Evolutionary conservation across 1,139 yeast genomes (phyloP).

Genomic region (Candida sp.): DNA sequence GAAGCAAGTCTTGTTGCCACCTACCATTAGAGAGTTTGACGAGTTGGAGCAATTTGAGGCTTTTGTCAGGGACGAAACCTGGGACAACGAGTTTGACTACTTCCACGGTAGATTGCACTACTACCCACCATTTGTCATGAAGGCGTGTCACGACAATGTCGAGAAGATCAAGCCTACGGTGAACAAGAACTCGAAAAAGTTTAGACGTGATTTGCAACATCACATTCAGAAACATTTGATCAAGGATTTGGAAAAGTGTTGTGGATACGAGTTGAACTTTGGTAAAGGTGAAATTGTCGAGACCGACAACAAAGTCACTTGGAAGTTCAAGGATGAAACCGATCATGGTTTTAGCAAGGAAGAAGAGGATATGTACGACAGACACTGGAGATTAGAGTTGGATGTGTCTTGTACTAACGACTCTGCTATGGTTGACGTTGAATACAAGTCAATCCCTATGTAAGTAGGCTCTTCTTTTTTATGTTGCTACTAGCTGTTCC

Average conservation of each 20-base stretch:
- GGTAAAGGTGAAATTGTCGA: conserved; percentile 54
- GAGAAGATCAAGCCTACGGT: conserved; percentile 76
- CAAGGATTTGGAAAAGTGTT: conserved; percentile 64
- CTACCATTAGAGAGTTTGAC: conserved; percentile 59
- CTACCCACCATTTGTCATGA: conserved; percentile 74
- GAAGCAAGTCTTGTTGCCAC: conserved; percentile 38
- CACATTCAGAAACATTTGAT: conserved; percentile 74
- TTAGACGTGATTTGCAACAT: conserved; percentile 75
- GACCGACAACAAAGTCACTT: conserved; percentile 45
- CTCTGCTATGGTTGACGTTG: conserved; percentile 64
- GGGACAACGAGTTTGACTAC: conserved; percentile 76
- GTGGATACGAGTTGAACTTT: conserved; percentile 61
- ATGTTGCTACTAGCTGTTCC: no score
- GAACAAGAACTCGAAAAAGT: conserved; percentile 73
- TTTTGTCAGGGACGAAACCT: conserved; percentile 70
- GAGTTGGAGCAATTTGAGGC: conserved; percentile 66
- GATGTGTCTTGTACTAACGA: conserved; percentile 62
- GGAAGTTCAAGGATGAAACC: conserved; percentile 58
- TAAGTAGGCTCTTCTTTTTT: no score
- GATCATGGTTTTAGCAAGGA: conserved; percentile 57
- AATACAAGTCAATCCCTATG: conserved; percentile 51
- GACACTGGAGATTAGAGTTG: conserved; percentile 63
- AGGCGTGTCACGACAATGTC: conserved; percentile 68
- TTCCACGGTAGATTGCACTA: conserved; percentile 69
- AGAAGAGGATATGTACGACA: conserved; percentile 47